Percentiles rank a stretch among this genome's conserved stretches.
Conservation (phyloP, 2,329 filamentous ascomycete genomes). For the Alternaria atra region DNA sequence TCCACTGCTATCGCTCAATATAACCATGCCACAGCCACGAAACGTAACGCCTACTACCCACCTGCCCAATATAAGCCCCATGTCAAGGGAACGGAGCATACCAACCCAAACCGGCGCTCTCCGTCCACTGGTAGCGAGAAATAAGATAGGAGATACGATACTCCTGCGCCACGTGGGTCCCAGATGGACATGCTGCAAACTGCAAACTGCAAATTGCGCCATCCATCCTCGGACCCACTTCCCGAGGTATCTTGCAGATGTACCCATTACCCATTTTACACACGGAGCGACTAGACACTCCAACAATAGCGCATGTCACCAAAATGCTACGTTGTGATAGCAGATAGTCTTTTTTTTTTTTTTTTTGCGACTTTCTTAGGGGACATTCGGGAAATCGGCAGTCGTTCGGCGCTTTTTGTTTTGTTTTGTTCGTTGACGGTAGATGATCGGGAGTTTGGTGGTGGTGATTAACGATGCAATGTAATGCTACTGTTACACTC, state of each 20-base stretch:
- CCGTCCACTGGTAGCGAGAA: neutral
- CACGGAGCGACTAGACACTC: neutral
- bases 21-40: neutral
- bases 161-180: neutral
- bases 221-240: neutral
- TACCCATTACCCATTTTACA: neutral
- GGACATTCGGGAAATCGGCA: neutral
- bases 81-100: neutral
- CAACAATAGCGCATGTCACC: neutral
- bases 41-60: neutral
- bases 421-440: no score
- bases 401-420: neutral
- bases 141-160: neutral
- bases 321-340: neutral
- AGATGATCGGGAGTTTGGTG: neutral
- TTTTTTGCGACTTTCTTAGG: neutral
- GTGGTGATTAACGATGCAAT: slow-evolving; percentile 2
- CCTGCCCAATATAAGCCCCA: neutral
- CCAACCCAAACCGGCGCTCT: slow-evolving; percentile 1
- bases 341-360: neutral
- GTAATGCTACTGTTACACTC: slow-evolving; percentile 6
- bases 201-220: slow-evolving; percentile 1
- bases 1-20: neutral
- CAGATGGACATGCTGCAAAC: neutral
- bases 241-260: neutral